Evolutionary conservation across 805 yeast species (phyloP), one percentile per base, ranked within the genome.

Genomic region (Metahyphopichia silvanorum): DNA sequence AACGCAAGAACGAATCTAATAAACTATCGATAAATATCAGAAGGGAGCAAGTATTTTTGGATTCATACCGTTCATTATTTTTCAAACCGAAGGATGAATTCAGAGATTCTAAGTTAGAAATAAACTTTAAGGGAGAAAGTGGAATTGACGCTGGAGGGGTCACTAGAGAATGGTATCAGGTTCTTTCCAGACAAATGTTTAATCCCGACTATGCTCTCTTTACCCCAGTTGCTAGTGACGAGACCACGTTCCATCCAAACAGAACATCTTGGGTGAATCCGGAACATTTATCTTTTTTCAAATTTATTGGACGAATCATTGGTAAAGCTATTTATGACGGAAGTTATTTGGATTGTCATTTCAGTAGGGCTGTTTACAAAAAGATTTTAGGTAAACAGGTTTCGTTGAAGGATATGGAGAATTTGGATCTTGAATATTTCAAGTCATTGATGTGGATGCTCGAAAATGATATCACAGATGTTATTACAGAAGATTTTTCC

Each of bases 81-180:
- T 86, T 82, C 68, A 86, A 87, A 47, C 63, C 84, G 0, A 76
- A 77, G 20, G 85, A 79, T 7, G 91, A 83, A 35, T 77, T 88
- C 50, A 76, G 79, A 44, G 70, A 77, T 30, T 73, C 89, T 2
- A 82, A 80, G 43, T 63, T 93, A 44, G 89, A 83, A 31, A 77
- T 93, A 25, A 73, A 74, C n/a, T 93, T 93, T 64, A 79, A 79
- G 41, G 96, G 95, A 1, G 99, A 93, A 57, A 83, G 83, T 34
- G 99, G 98, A 45, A 86, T 93, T 30, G 99, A 93, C 68, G 98
- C 96, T 3, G 99, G 99, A 45, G 99, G 99, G 25, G 81, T 93
- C 11, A 86, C 97, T 0, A 71, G 99, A 50, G 99, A 93, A 56
- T 93, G 98, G 98, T 89, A 82, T 51, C 97, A 89, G 54, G 95